Evolutionary conservation across 2,329 filamentous ascomycete species (phyloP).

Genomic region (Fusarium solani-melongenae): DNA sequence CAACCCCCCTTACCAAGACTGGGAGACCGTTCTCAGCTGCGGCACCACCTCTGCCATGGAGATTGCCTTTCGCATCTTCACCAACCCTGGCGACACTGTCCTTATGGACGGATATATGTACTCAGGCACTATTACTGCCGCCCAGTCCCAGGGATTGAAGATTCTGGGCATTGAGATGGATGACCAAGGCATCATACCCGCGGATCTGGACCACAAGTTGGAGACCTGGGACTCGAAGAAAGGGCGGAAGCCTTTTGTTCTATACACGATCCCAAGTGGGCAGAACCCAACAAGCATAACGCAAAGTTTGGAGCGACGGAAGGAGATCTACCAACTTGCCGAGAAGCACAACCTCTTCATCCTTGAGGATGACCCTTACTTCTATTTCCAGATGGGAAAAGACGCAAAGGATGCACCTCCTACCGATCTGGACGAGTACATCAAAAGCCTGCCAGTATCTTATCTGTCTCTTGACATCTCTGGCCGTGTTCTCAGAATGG

Average conservation of each 20-base stretch:
- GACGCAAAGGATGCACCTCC: not conserved
- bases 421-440: not conserved
- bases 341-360: not conserved
- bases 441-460: not conserved
- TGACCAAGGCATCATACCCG: not conserved
- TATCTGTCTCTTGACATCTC: not conserved
- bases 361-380: not conserved
- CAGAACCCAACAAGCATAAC: not conserved
- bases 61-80: constrained; percentile 73
- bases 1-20: constrained; percentile 78
- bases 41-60: constrained; percentile 77
- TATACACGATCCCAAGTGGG: not conserved
- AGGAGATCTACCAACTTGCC: not conserved
- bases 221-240: not conserved
- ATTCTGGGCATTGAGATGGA: not conserved
- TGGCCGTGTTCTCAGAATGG: not conserved
- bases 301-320: not conserved
- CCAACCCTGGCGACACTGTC: constrained; percentile 70
- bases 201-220: not conserved
- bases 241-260: not conserved
- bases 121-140: constrained; percentile 11
- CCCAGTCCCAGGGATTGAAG: not conserved
- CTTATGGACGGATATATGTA: constrained; percentile 71
- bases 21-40: constrained; percentile 74
- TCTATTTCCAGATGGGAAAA: not conserved